Conservation (phyloP, 768 basidiomycete genomes). For the Tylopilus intermedius region DNA sequence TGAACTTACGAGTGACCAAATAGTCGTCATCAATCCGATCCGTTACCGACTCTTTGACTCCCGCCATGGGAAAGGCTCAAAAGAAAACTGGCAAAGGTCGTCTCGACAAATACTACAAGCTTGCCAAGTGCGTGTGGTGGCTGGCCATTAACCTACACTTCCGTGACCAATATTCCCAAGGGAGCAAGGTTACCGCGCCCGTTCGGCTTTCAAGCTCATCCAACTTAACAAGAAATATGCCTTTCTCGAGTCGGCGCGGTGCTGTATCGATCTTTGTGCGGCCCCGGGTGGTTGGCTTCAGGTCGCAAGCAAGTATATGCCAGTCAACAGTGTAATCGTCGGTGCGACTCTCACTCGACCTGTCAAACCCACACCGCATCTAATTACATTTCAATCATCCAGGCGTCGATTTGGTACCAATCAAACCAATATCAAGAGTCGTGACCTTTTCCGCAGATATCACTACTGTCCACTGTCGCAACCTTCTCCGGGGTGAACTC, state of each 20-base stretch:
- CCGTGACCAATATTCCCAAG: slow-evolving; percentile 37
- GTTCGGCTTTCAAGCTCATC: slow-evolving; percentile 98
- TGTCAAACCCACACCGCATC: slow-evolving; percentile 3
- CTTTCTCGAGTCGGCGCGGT: slow-evolving; percentile 83
- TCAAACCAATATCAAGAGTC: slow-evolving; percentile 91
- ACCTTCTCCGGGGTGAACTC: slow-evolving; percentile 76
- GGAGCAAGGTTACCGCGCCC: slow-evolving; percentile 98
- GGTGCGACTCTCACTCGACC: slow-evolving; percentile 44
- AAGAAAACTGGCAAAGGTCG: slow-evolving; percentile 97
- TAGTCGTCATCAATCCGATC: slow-evolving; percentile 13
- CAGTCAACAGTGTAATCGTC: slow-evolving; percentile 83
- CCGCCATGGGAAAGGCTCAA: slow-evolving; percentile 67
- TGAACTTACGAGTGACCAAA: slow-evolving; percentile 5
- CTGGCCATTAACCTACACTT: slow-evolving; percentile 2
- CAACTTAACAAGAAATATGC: slow-evolving; percentile 98
- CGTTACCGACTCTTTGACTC: not conserved
- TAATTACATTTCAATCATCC: slow-evolving; percentile 4
- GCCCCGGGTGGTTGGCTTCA: slow-evolving; percentile 99
- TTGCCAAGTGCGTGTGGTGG: slow-evolving; percentile 62
- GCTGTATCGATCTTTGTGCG: slow-evolving; percentile 96
- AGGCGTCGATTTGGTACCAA: slow-evolving; percentile 95
- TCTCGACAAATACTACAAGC: slow-evolving; percentile 95
- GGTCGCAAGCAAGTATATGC: slow-evolving; percentile 97
- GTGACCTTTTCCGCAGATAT: slow-evolving; percentile 92
- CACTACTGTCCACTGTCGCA: slow-evolving; percentile 86